A percentile compares a stretch with the other conserved stretches of the same genome.
phyloP scores from a whole-genome alignment of 2,329 filamentous ascomycete species.

The Colletotrichum sp. region DNA sequence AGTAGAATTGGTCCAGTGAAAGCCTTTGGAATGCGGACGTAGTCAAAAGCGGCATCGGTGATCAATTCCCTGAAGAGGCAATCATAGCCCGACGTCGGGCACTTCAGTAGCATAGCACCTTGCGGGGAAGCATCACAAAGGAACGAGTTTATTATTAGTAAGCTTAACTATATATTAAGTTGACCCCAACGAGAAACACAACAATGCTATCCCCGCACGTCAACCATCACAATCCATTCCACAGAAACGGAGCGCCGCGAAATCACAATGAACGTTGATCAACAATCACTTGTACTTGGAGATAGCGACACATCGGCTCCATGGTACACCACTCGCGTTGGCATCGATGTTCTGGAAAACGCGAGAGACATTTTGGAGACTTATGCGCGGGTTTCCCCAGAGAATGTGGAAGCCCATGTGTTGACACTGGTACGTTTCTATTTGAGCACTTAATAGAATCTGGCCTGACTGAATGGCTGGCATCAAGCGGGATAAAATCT shows the following conservation, averaged over 20 bases:
- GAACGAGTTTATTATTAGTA: not conserved
- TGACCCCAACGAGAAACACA: not conserved
- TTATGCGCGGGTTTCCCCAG: not conserved
- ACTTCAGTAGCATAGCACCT: too few species aligned
- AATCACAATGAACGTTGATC: not conserved
- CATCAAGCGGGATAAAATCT: not conserved
- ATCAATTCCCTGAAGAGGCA: not conserved
- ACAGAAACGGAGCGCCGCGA: not conserved
- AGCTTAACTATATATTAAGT: not conserved
- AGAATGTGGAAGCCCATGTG: not conserved
- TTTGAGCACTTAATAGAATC: not conserved
- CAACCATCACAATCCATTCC: not conserved
- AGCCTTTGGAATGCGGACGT: too few species aligned
- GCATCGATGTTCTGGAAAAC: not conserved
- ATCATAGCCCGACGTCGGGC: not conserved
- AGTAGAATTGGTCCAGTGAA: not conserved
- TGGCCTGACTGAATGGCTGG: not conserved
- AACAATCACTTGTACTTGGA: not conserved
- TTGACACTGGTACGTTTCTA: not conserved
- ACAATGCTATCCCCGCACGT: rapidly evolving
- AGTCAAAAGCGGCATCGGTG: not conserved
- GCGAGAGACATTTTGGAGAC: not conserved
- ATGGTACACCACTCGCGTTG: not conserved
- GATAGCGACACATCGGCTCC: not conserved
- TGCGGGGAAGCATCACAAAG: not conserved